Percentiles rank a stretch among this genome's conserved stretches.
These are phyloP conservation scores for Rhazya stricta DNA, from an alignment of 257 asterid genomes.

Conservation along the genomic window DNA sequence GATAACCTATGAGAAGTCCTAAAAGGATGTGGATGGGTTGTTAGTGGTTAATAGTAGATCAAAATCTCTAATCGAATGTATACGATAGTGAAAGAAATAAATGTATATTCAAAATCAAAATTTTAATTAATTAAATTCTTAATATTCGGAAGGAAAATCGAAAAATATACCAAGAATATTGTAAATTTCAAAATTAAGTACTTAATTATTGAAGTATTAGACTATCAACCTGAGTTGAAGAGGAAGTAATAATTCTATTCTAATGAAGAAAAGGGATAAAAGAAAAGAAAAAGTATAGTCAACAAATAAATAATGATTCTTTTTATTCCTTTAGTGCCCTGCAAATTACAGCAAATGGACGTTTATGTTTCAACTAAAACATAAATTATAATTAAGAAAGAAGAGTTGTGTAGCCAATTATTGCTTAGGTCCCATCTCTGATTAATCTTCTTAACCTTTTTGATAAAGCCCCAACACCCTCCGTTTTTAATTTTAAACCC, in stretches of 20 bases:
- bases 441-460: slow-evolving; percentile 2
- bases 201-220: no score
- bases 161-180: no score
- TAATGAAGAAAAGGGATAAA: neutral
- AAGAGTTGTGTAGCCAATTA: neutral
- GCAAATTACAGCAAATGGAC: slow-evolving; percentile 9
- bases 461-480: slow-evolving; percentile 5
- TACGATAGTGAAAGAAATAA: no score
- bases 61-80: no score
- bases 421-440: slow-evolving; percentile 1
- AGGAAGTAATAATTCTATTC: no score
- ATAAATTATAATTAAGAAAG: neutral
- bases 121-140: no score
- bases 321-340: neutral
- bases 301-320: neutral
- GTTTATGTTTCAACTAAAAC: slow-evolving; percentile 9
- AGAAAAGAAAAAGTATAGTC: neutral
- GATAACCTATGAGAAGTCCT: neutral
- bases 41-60: no score
- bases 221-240: no score
- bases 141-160: no score
- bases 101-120: no score
- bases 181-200: no score
- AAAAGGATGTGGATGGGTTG: no score
- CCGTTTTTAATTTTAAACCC: neutral